Evolutionary conservation across 2,329 filamentous ascomycete genomes (phyloP).

Genomic region (Colletotrichum australisinense): DNA sequence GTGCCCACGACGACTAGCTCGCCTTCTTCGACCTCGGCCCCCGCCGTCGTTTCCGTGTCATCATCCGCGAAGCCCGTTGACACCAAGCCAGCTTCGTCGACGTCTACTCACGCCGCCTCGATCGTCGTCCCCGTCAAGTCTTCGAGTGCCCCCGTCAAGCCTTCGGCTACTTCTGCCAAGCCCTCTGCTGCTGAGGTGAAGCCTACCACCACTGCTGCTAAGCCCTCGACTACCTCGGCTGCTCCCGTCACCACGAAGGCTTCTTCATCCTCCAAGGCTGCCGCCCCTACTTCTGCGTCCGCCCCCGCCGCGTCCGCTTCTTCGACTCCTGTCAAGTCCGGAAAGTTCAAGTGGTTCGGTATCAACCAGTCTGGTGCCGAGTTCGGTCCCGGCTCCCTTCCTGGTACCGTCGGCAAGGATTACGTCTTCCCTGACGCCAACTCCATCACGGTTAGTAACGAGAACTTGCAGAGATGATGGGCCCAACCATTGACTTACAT

Average conservation of each 20-base stretch:
- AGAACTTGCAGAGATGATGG: not conserved
- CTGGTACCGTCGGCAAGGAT: conserved; percentile 68
- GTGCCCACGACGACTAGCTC: conserved; percentile 3
- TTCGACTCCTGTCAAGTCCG: conserved; percentile 1
- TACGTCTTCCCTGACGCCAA: conserved; percentile 70
- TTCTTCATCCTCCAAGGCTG: not conserved
- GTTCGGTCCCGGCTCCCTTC: conserved; percentile 68
- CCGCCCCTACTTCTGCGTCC: not conserved
- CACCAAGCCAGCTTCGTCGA: conserved; percentile 4
- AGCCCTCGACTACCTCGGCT: not conserved
- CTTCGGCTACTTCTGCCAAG: not conserved
- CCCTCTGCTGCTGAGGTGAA: not conserved
- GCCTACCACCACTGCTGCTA: not conserved
- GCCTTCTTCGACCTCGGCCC: not conserved
- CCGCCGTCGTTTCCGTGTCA: not conserved
- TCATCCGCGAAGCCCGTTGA: conserved; percentile 16
- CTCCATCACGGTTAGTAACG: conserved; percentile 50
- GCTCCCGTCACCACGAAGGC: not conserved
- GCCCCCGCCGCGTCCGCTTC: not conserved
- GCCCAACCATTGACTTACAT: not conserved
- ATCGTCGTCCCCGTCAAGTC: not conserved
- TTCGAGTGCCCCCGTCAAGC: not conserved
- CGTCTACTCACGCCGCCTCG: not conserved
- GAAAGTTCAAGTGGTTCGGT: conserved; percentile 54
- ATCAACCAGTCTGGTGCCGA: conserved; percentile 68